Conservation (phyloP, 2,329 filamentous ascomycete species). For the Cucurbitaria berberidis region DNA sequence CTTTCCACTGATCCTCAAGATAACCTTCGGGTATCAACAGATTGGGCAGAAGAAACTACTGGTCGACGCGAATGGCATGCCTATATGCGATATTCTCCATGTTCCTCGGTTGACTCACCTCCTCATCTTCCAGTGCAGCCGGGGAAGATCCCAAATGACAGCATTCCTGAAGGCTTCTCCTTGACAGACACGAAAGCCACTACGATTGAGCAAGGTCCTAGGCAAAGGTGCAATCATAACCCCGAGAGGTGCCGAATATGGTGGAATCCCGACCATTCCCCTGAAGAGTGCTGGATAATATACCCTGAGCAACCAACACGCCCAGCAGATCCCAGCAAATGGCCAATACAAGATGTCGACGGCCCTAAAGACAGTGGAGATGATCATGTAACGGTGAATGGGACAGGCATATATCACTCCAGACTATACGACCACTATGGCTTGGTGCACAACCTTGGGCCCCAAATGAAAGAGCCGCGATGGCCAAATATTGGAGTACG, state of each 20-base stretch:
- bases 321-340: neutral
- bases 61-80: slow-evolving; percentile 16
- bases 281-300: slow-evolving; percentile 4
- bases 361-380: neutral
- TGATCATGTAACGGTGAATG: neutral
- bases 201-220: neutral
- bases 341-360: neutral
- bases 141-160: neutral
- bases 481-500: slow-evolving; percentile 12
- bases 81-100: neutral
- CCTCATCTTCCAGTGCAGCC: slow-evolving; percentile 3
- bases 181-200: neutral
- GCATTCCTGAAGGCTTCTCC: neutral
- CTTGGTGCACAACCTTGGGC: neutral
- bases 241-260: slow-evolving; percentile 2
- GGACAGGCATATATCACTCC: neutral
- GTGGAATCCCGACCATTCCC: slow-evolving; percentile 1
- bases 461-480: neutral
- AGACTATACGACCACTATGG: slow-evolving; percentile 11
- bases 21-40: neutral
- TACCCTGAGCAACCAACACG: neutral
- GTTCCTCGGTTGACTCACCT: slow-evolving; percentile 11
- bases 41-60: slow-evolving; percentile 8
- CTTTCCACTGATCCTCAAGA: too few relatives aligned
- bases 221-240: neutral